Evolutionary conservation across 257 asterid species (phyloP).

Genomic region (Ajuga chamaepitys): DNA sequence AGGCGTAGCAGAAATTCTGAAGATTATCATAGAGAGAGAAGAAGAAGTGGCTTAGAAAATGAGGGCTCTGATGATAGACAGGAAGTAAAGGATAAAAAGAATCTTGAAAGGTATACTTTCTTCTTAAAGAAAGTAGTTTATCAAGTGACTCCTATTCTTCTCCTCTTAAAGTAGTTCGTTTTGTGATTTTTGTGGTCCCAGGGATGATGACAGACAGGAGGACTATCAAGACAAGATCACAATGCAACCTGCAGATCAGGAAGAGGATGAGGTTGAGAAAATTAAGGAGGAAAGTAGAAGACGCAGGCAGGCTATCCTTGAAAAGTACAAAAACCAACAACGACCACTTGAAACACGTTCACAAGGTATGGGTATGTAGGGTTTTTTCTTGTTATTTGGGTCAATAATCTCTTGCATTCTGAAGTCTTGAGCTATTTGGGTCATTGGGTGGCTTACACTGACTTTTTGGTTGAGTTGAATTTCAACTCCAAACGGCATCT

Average conservation of each 20-base stretch:
- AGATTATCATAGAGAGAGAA: conserved; percentile 34
- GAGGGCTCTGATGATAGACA: conserved; percentile 21
- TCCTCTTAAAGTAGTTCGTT: conserved; percentile 2
- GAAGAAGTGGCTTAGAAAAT: conserved; percentile 28
- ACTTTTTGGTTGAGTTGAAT: background rate
- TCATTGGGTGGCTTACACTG: background rate
- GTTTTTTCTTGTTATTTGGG: background rate
- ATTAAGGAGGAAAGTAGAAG: conserved; percentile 94
- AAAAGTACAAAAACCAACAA: conserved; percentile 56
- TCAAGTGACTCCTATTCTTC: background rate
- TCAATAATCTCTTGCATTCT: background rate
- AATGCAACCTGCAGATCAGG: conserved; percentile 78
- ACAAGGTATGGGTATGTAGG: conserved; percentile 31
- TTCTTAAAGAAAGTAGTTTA: conserved; percentile 1
- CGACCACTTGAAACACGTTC: conserved; percentile 26
- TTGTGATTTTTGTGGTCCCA: conserved; percentile 28
- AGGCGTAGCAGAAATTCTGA: conserved; percentile 51
- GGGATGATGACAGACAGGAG: conserved; percentile 65
- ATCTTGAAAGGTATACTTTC: conserved; percentile 42
- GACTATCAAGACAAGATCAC: conserved; percentile 69
- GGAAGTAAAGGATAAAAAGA: conserved; percentile 24
- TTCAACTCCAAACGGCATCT: background rate
- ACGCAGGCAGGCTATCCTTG: conserved; percentile 81
- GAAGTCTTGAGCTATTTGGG: background rate
- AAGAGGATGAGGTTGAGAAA: conserved; percentile 82